Conservation (phyloP, 73 alveolate genomes). For the Tetrahymena borealis region DNA sequence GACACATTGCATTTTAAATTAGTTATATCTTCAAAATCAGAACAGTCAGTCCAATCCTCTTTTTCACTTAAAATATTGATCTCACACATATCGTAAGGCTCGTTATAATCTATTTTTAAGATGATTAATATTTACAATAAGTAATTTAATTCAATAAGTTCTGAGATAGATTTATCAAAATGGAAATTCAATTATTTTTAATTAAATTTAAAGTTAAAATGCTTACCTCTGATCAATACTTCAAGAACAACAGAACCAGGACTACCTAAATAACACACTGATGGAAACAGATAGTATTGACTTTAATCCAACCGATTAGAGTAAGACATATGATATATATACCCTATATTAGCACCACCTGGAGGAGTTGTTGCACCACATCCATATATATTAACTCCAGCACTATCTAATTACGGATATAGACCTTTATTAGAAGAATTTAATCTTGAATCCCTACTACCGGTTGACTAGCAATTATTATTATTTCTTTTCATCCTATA, state of each 20-base stretch:
- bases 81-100: background rate
- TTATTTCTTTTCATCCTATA: background rate
- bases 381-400: background rate
- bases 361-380: background rate
- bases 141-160: too few relatives aligned
- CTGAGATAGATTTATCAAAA: too few relatives aligned
- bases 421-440: background rate
- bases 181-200: background rate
- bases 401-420: background rate
- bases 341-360: background rate
- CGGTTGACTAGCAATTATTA: background rate
- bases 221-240: background rate
- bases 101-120: background rate
- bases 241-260: background rate
- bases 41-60: background rate
- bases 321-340: background rate
- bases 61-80: background rate
- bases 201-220: background rate
- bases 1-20: background rate
- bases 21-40: background rate
- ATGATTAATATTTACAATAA: too few relatives aligned
- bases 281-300: background rate
- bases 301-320: background rate
- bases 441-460: background rate
- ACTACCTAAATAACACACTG: background rate